phyloP scores from a whole-genome alignment of 1,139 yeast genomes.

The Taphrina sp. region DNA sequence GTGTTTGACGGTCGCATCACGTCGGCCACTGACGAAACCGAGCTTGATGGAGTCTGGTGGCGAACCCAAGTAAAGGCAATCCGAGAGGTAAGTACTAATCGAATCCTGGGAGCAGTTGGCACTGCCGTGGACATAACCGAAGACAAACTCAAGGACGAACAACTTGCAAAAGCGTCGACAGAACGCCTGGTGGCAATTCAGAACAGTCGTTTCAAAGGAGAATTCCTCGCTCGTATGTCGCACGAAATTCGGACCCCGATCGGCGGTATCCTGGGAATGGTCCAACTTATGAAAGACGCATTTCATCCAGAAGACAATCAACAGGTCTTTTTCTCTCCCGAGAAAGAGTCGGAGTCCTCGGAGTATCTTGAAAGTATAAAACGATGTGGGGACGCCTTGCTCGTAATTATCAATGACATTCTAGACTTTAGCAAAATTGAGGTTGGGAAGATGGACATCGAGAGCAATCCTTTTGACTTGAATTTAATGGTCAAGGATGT shows the following conservation, averaged over 20 bases:
- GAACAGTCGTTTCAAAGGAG: conserved; percentile 87
- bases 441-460: conserved; percentile 70
- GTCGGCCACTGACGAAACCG: conserved; percentile 36
- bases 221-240: conserved; percentile 85
- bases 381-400: conserved; percentile 69
- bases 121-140: conserved; percentile 43
- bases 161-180: conserved; percentile 73
- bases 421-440: conserved; percentile 79
- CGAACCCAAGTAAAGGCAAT: conserved; percentile 35
- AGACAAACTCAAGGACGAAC: conserved; percentile 49
- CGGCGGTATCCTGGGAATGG: conserved; percentile 91
- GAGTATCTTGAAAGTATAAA: conserved; percentile 78
- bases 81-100: conserved; percentile 38
- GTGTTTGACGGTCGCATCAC: conserved; percentile 29
- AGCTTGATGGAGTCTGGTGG: conserved; percentile 42
- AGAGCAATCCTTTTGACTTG: conserved; percentile 60
- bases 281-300: conserved; percentile 78
- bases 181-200: conserved; percentile 66
- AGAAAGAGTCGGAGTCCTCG: conserved; percentile 69
- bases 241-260: conserved; percentile 90
- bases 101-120: conserved; percentile 38
- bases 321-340: conserved; percentile 40
- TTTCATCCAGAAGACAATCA: conserved; percentile 6
- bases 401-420: conserved; percentile 76
- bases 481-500: conserved; percentile 28